Conservation (phyloP, 805 yeast species). For the Suhomyces canberraensis region DNA sequence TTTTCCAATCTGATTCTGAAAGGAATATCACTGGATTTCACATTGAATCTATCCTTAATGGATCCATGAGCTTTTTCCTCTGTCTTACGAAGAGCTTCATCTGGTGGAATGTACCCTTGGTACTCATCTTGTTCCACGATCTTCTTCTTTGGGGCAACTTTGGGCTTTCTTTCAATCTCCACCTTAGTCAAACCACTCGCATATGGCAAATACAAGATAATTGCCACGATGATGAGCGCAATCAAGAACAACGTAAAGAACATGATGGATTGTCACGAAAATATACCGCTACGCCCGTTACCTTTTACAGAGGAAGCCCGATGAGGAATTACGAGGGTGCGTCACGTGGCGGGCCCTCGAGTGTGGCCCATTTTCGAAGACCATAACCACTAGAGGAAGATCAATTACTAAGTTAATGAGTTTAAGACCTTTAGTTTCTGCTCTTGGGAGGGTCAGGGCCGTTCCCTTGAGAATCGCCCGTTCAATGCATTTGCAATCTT, state of each 20-base stretch:
- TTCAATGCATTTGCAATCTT: too few species aligned
- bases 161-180: constrained; percentile 14
- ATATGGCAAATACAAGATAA: constrained; percentile 46
- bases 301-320: too few species aligned
- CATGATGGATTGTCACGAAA: too few species aligned
- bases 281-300: too few species aligned
- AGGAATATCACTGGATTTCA: constrained; percentile 38
- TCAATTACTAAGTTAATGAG: too few species aligned
- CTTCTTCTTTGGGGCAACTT: neutral
- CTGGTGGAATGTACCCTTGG: constrained; percentile 41
- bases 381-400: neutral
- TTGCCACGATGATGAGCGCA: constrained; percentile 39
- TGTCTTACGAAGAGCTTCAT: constrained; percentile 19
- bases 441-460: neutral
- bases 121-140: constrained; percentile 8
- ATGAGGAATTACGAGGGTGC: too few species aligned
- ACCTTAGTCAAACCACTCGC: constrained; percentile 48
- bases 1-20: constrained; percentile 29
- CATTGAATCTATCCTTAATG: constrained; percentile 26
- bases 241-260: constrained; percentile 37
- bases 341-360: neutral
- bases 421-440: neutral
- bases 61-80: constrained; percentile 5
- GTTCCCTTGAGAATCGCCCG: too few species aligned
- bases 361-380: neutral